phyloP scores from a whole-genome alignment of 2,329 filamentous ascomycete genomes.

The Neoarthrinium moseri region DNA sequence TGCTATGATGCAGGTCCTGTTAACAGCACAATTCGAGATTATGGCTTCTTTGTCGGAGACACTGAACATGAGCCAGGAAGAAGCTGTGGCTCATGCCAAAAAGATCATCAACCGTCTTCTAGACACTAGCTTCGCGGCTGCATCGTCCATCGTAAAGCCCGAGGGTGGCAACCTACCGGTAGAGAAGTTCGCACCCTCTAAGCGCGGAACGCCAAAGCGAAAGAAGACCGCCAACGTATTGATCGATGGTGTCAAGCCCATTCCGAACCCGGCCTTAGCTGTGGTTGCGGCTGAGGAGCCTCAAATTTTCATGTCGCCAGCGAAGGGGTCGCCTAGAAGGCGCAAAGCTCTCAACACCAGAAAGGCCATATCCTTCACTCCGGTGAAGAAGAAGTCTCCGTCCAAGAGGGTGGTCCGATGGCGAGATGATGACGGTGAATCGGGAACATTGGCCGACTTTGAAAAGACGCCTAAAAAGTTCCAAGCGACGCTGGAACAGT shows the following conservation, averaged over 20 bases:
- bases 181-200: conserved; percentile 69
- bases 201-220: conserved; percentile 75
- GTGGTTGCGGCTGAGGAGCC: conserved; percentile 28
- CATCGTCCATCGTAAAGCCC: conserved; percentile 85
- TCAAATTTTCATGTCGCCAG: conserved; percentile 57
- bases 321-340: conserved; percentile 77
- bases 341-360: conserved; percentile 63
- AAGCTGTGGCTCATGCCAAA: conserved; percentile 79
- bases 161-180: conserved; percentile 65
- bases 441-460: conserved; percentile 84
- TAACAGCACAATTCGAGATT: conserved; percentile 90
- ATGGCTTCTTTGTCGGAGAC: conserved; percentile 80
- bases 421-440: conserved; percentile 83
- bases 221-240: conserved; percentile 49
- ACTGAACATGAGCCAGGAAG: conserved; percentile 76
- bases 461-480: conserved; percentile 82
- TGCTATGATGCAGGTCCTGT: conserved; percentile 74
- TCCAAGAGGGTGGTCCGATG: conserved; percentile 80
- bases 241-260: conserved; percentile 37
- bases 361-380: conserved; percentile 79
- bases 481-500: conserved; percentile 53
- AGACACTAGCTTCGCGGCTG: conserved; percentile 70
- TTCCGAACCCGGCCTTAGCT: conserved; percentile 42
- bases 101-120: conserved; percentile 75
- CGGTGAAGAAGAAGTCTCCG: conserved; percentile 72